A percentile compares a stretch with the other conserved stretches of the same genome.
phyloP scores from a whole-genome alignment of 148 eudicot genomes.

The Rhododendron vialii region DNA sequence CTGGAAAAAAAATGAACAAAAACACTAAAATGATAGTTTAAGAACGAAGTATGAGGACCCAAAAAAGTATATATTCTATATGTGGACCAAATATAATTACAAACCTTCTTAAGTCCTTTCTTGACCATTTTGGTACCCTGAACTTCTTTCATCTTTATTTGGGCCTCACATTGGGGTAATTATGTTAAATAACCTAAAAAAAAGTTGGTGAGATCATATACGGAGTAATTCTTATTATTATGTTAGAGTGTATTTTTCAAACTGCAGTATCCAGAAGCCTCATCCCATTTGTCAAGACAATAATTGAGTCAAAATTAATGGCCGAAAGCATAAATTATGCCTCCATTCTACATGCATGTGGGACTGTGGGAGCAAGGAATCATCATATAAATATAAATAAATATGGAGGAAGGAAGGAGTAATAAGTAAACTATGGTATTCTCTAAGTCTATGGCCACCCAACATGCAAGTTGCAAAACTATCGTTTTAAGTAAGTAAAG shows the following conservation, averaged over 20 bases:
- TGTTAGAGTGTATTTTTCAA: neutral
- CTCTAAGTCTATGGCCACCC: neutral
- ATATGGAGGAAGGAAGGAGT: neutral
- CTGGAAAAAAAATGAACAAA: too few relatives aligned
- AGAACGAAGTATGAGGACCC: neutral
- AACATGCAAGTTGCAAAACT: neutral
- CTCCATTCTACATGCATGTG: neutral
- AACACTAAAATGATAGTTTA: too few relatives aligned
- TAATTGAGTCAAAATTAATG: neutral
- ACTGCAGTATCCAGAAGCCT: neutral
- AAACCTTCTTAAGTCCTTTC: neutral
- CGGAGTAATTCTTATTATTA: neutral
- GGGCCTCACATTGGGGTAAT: neutral
- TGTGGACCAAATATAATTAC: neutral
- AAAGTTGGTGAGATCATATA: neutral
- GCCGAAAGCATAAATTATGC: neutral
- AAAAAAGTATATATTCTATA: too few relatives aligned
- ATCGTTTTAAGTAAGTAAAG: neutral
- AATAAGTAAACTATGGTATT: neutral
- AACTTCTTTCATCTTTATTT: neutral
- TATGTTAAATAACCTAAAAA: neutral
- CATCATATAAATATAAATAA: neutral
- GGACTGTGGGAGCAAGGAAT: neutral
- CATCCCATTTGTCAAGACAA: neutral
- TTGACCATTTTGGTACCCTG: neutral